A percentile compares a stretch with the other conserved stretches of the same genome.
These are phyloP conservation scores for Cylindrodendrum hubeiense DNA, from an alignment of 2,329 filamentous ascomycete genomes.

Conservation along the genomic window DNA sequence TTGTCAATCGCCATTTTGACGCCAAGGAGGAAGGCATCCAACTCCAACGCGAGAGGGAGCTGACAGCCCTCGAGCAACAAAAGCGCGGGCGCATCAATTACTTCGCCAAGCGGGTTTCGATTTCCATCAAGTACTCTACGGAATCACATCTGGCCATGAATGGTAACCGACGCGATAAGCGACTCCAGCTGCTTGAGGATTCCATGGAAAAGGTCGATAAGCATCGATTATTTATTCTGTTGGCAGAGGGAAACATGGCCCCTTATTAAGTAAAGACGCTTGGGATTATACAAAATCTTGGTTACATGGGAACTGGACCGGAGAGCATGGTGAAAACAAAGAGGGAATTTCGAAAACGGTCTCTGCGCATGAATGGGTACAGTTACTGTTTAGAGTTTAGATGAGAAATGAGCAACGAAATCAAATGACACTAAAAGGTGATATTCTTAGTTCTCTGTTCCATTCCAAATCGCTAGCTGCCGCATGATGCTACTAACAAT, in stretches of 20 bases:
- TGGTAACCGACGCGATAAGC: not conserved
- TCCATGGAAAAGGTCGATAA: constrained; percentile 23
- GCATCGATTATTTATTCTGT: constrained; percentile 5
- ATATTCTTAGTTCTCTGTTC: no score
- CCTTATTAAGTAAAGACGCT: not conserved
- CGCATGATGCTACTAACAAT: no score
- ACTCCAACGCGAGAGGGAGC: constrained; percentile 4
- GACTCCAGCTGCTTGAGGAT: constrained; percentile 13
- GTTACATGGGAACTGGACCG: no score
- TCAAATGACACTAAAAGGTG: no score
- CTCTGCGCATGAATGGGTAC: not conserved
- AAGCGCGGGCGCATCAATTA: not conserved
- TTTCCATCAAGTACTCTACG: not conserved
- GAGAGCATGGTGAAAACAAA: not conserved
- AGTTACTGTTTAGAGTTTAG: no score
- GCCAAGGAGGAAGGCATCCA: constrained; percentile 26
- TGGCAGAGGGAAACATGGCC: not conserved
- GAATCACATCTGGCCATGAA: not conserved
- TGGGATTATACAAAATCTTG: not conserved
- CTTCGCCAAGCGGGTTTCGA: not conserved
- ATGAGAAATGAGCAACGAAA: no score
- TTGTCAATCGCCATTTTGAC: constrained; percentile 16
- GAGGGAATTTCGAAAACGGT: not conserved
- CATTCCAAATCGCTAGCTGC: no score
- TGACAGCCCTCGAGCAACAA: not conserved